Evolutionary conservation across 1,284 basidiomycete species (phyloP).

Genomic region (Malassezia vespertilionis): DNA sequence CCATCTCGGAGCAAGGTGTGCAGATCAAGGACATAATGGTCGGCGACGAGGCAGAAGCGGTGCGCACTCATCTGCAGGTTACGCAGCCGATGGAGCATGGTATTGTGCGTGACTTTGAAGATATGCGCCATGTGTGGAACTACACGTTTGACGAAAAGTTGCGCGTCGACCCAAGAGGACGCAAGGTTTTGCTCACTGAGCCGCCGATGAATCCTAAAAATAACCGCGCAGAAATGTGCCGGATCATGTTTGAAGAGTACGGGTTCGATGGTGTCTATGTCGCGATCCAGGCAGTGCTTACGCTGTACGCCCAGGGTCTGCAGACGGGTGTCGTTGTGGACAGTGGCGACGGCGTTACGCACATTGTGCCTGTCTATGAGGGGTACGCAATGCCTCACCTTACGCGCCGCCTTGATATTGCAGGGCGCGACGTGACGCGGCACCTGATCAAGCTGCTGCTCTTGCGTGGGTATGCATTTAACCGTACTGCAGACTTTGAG

Average conservation of each 20-base stretch:
- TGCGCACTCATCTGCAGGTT: constrained; percentile 88
- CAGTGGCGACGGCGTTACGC: constrained; percentile 96
- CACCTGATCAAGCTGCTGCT: constrained; percentile 96
- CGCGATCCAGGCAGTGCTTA: constrained; percentile 95
- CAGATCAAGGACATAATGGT: constrained; percentile 82
- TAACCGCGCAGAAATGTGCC: constrained; percentile 85
- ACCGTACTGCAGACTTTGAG: constrained; percentile 97
- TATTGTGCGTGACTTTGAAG: constrained; percentile 96
- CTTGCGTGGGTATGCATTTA: constrained; percentile 98
- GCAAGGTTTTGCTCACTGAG: constrained; percentile 88
- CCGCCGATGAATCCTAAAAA: constrained; percentile 98
- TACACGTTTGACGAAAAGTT: constrained; percentile 97
- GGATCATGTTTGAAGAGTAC: constrained; percentile 99
- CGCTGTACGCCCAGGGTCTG: constrained; percentile 90
- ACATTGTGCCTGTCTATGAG: constrained; percentile 96
- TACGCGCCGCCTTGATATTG: constrained; percentile 78
- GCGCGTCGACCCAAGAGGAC: constrained; percentile 70
- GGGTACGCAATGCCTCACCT: constrained; percentile 90
- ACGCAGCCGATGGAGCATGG: constrained; percentile 99
- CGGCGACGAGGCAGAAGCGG: constrained; percentile 85
- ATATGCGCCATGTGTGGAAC: constrained; percentile 96
- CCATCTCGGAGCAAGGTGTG: constrained; percentile 50
- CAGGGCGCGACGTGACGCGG: constrained; percentile 91
- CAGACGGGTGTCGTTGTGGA: constrained; percentile 97
- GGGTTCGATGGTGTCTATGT: constrained; percentile 92